phyloP scores from a whole-genome alignment of 202 grass and related monocot genomes.

The Musa balbisiana region DNA sequence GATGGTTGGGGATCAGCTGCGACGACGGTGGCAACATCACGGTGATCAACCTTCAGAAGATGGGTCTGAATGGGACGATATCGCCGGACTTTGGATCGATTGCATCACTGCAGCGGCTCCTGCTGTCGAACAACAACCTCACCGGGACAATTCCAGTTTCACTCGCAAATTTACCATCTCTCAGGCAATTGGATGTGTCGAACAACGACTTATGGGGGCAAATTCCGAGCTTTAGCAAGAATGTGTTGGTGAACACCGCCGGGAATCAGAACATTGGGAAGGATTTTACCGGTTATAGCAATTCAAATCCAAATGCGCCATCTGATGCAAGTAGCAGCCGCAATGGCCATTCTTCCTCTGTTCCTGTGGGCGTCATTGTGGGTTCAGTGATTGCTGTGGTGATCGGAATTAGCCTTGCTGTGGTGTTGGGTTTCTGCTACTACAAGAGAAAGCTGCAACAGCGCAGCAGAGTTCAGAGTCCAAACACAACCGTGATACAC shows the following conservation, averaged over 20 bases:
- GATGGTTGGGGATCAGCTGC: conserved; percentile 40
- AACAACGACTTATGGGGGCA: conserved; percentile 74
- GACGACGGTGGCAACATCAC: conserved; percentile 40
- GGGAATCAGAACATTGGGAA: conserved; percentile 69
- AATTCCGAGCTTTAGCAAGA: conserved; percentile 48
- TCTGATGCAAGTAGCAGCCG: neutral
- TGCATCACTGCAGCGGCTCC: conserved; percentile 31
- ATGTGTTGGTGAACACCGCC: conserved; percentile 28
- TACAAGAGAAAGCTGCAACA: conserved; percentile 71
- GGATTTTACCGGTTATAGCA: conserved; percentile 27
- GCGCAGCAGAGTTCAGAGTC: conserved; percentile 65
- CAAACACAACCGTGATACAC: conserved; percentile 64
- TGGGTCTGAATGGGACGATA: conserved; percentile 53
- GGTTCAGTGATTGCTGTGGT: conserved; percentile 47
- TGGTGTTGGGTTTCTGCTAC: conserved; percentile 66
- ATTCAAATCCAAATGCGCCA: conserved; percentile 2
- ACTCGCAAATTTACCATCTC: conserved; percentile 36
- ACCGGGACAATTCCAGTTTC: conserved; percentile 55
- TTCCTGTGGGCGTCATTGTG: conserved; percentile 36
- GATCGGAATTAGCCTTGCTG: conserved; percentile 41
- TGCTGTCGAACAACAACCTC: conserved; percentile 59
- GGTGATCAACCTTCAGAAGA: conserved; percentile 32
- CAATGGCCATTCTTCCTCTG: conserved; percentile 20
- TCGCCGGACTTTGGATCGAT: conserved; percentile 60
- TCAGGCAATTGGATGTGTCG: conserved; percentile 50